Evolutionary conservation across 306 rosid species (phyloP), one percentile per base, ranked within the genome.

Genomic region (Sophora flavescens): DNA sequence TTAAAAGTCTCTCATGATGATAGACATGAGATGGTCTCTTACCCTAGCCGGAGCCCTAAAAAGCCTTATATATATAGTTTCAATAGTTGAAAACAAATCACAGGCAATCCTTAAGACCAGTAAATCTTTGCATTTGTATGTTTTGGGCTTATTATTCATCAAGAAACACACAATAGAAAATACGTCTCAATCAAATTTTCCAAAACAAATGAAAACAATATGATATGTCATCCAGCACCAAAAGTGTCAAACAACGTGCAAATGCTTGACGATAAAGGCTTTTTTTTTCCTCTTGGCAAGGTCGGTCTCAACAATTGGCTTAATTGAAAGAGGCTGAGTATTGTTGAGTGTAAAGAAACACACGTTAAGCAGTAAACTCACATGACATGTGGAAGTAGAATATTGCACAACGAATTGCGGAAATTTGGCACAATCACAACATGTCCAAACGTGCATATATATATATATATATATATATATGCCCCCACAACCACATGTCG

Each of bases 331-430:
- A 60, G 17, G 65, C 65, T 60, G 65, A 60, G 33, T 60, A 60
- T 60, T 60, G 11, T 32, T 32, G 44, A 32, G 26, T 35, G 22
- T 6, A 13, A 35, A 5, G 14, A 28, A 18, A 2, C 9, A 6
- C 7, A n/a, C 18, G 14, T 3, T 32, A 60, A 30, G 65, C 14
- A 44, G 14, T 3, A 44, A 14, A 44, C 50, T 14, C 18, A 30
- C 17, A 30, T 59, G n/a, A 26, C 36, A 57, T 22, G 38, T 22
- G 36, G 63, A 11, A 26, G 13, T 26, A 15, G 38, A 28, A 57
- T 26, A 26, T 26, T 22, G 63, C 30, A 57, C 35, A 57, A 26
- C 35, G 5, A 22, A 26, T 26, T 26, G 87, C 44, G 3, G 77
- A 77, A 63, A 13, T 12, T 12, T 47, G 52, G 16, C 52, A 12